Conservation (phyloP, 331 rosid genomes). For the Pyrus hybrid region DNA sequence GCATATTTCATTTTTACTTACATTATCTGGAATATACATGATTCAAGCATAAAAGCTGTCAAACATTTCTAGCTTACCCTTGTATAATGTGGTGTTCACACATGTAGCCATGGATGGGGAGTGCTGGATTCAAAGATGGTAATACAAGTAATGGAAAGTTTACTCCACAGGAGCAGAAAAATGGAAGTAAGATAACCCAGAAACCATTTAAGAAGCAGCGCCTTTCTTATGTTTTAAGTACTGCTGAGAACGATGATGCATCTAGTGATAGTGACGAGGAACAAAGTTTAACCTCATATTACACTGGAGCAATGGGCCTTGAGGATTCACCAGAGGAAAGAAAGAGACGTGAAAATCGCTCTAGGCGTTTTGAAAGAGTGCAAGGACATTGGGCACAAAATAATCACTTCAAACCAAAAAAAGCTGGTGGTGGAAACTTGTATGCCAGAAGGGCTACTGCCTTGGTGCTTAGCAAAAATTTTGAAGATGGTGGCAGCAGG, state of each 20-base stretch:
- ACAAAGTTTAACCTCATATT: slow-evolving; percentile 59
- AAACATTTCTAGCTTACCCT: neutral
- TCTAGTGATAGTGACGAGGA: slow-evolving; percentile 94
- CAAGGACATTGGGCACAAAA: slow-evolving; percentile 55
- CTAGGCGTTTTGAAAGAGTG: slow-evolving; percentile 84
- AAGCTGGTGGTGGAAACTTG: slow-evolving; percentile 55
- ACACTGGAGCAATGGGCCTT: slow-evolving; percentile 62
- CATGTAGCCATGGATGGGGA: slow-evolving; percentile 52
- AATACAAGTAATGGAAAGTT: slow-evolving; percentile 40
- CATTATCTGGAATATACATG: neutral
- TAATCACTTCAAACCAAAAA: slow-evolving; percentile 48
- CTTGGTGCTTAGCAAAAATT: slow-evolving; percentile 59
- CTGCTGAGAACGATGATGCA: slow-evolving; percentile 55
- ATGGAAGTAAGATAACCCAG: slow-evolving; percentile 42
- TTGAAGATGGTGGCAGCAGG: slow-evolving; percentile 68
- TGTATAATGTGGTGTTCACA: neutral
- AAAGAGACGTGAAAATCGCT: slow-evolving; percentile 90
- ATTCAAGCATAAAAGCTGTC: neutral
- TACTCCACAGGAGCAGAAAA: slow-evolving; percentile 47
- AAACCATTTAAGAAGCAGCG: slow-evolving; percentile 79
- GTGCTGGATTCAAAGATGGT: slow-evolving; percentile 45
- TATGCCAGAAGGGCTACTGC: slow-evolving; percentile 79
- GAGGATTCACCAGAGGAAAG: slow-evolving; percentile 78
- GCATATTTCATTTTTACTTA: neutral
- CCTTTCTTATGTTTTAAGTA: slow-evolving; percentile 32